Evolutionary conservation across 805 yeast genomes (phyloP), one percentile per base, ranked within the genome.

Genomic region (Yamadazyma tumulicola): DNA sequence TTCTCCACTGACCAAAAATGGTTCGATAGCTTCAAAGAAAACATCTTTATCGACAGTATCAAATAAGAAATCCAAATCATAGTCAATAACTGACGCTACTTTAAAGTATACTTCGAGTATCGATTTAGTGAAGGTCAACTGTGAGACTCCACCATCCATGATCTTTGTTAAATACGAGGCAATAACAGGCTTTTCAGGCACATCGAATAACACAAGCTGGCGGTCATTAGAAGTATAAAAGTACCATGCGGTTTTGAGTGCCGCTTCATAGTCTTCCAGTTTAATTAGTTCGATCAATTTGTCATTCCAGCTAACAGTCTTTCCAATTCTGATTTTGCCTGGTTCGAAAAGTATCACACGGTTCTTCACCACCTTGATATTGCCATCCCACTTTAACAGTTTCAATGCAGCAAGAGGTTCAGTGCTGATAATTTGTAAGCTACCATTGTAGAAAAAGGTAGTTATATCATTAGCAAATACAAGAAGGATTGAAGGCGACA

Each of bases 281-380:
- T 72, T 61, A 31, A 86, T 61, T 9, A 74, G 49, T 5, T 57
- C 63, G 38, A 74, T 53, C 1, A 85, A 54, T 18, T 67, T 61
- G 44, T 83, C 89, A 0, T 81, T 85, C 95, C 88, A 86, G 45
- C 72, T 77, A 2, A 77, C 62, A 11, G 77, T 55, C 16, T 76
- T 64, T 0, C 89, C 95, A 2, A 79, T 67, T 5, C 60, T 71
- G 0, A 86, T 14, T 2, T 11, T 29, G 19, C 28, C 19, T 19
- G 18, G 19, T 5, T 32, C 28, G 4, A 20, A 9, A 12, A 34
- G n/a, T 14, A 40, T 17, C n/a, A 40, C 21, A 13, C 39, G 32
- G 18, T 34, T 33, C 27, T 43, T 40, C 4, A 40, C 32, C 1
- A 34, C 28, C 9, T 40, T 43, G 4, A 43, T 31, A 6, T 34